Conservation (phyloP, 179 eudicot species). For the Spergularia azorica region DNA sequence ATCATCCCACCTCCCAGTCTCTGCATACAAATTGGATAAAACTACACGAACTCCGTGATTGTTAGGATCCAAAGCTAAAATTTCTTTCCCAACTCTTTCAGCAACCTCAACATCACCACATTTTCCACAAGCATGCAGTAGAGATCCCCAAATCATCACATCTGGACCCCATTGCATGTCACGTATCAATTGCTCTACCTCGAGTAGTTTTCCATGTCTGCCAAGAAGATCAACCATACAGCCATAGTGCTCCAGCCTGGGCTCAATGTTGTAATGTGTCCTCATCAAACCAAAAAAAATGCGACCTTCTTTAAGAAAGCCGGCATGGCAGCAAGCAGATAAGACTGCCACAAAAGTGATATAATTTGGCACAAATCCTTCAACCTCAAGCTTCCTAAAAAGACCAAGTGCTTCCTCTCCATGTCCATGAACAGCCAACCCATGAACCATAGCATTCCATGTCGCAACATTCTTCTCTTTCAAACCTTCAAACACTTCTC, state of each 20-base stretch:
- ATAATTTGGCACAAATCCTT: conserved; percentile 45
- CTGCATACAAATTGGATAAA: conserved; percentile 74
- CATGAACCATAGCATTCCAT: conserved; percentile 84
- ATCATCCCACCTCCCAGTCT: conserved; percentile 73
- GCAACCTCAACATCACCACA: conserved; percentile 57
- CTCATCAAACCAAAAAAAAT: conserved; percentile 52
- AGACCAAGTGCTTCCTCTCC: conserved; percentile 55
- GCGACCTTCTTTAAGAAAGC: conserved; percentile 54
- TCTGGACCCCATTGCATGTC: conserved; percentile 66
- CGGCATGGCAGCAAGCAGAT: conserved; percentile 80
- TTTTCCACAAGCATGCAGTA: conserved; percentile 56
- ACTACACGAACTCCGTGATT: conserved; percentile 70
- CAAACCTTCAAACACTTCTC: conserved; percentile 48
- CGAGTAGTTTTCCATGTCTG: conserved; percentile 51
- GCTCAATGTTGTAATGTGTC: conserved; percentile 46
- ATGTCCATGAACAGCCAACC: conserved; percentile 73
- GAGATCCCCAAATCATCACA: conserved; percentile 72
- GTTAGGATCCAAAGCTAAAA: conserved; percentile 52
- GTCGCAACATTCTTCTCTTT: conserved; percentile 55
- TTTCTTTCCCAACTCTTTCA: conserved; percentile 54
- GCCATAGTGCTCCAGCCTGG: conserved; percentile 66
- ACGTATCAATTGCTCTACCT: conserved; percentile 60
- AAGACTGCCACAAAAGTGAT: conserved; percentile 66
- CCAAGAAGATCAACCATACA: conserved; percentile 80
- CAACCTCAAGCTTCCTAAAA: conserved; percentile 42